Conservation (phyloP, 495 filamentous ascomycete genomes). For the Bacidia gigantensis region DNA sequence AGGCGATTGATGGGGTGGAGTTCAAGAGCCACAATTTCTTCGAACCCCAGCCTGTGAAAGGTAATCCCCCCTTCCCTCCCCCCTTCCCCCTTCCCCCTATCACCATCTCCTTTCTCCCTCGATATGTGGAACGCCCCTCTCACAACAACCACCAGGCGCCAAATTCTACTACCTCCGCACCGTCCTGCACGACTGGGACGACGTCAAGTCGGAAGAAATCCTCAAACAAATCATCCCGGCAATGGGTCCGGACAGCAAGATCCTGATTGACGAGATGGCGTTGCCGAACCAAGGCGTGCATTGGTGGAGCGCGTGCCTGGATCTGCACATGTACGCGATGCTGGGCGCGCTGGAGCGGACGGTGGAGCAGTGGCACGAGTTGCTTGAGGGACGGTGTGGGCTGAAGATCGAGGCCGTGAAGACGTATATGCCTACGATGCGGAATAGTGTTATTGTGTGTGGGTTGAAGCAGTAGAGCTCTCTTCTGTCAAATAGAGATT, state of each 20-base stretch:
- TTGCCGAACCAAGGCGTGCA: constrained; percentile 16
- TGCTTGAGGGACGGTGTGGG: constrained; percentile 31
- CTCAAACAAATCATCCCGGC: constrained; percentile 14
- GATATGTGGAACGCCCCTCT: background rate
- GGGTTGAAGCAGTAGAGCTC: constrained; percentile 19
- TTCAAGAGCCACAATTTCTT: constrained; percentile 21
- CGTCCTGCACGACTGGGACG: constrained; percentile 20
- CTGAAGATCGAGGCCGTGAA: constrained; percentile 28
- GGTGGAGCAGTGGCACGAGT: constrained; percentile 13
- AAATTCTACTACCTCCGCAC: background rate
- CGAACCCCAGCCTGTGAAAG: constrained; percentile 6
- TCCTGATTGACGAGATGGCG: constrained; percentile 21
- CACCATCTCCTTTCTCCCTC: background rate
- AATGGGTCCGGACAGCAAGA: constrained; percentile 5
- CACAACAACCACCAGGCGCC: background rate
- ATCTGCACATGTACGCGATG: constrained; percentile 21
- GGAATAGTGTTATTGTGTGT: background rate
- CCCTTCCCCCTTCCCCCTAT: background rate
- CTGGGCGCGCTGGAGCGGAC: constrained; percentile 19
- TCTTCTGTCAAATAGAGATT: constrained; percentile 19
- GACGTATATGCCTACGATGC: constrained; percentile 15
- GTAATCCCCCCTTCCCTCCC: constrained; percentile 19
- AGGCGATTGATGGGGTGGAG: background rate
- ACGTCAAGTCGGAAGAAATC: constrained; percentile 27
- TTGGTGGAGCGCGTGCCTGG: constrained; percentile 12